phyloP scores from a whole-genome alignment of 768 basidiomycete species.

The Leucocoprinus sp. region DNA sequence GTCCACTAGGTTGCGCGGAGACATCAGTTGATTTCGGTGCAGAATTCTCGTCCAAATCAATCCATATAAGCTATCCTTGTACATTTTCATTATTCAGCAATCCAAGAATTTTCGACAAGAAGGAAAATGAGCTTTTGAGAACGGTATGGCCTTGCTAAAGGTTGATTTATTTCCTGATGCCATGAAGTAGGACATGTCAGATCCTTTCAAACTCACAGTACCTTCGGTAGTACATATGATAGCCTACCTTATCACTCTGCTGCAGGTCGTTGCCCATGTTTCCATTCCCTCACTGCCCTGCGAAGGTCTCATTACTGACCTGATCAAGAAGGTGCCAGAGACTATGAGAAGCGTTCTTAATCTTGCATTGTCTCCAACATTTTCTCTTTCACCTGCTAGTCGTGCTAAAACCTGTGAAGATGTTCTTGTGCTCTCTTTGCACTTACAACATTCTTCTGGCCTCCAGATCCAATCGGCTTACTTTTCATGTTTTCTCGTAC shows the following conservation, averaged over 20 bases:
- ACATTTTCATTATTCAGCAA: constrained; percentile 32
- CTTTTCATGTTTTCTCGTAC: constrained; percentile 5
- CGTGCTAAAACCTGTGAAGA: constrained; percentile 1
- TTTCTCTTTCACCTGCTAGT: background rate
- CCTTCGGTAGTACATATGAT: constrained; percentile 33
- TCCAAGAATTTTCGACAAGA: constrained; percentile 25
- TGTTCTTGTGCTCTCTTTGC: background rate
- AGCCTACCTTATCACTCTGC: constrained; percentile 36
- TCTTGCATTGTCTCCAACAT: constrained; percentile 26
- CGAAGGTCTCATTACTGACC: constrained; percentile 43
- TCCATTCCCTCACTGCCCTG: constrained; percentile 35
- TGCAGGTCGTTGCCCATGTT: constrained; percentile 35
- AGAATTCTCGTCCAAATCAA: constrained; percentile 28
- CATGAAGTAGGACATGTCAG: constrained; percentile 19
- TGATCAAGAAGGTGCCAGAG: constrained; percentile 28
- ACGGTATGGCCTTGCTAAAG: constrained; percentile 19
- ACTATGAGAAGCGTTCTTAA: constrained; percentile 26
- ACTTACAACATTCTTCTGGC: background rate
- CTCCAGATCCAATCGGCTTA: background rate
- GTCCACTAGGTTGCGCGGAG: background rate
- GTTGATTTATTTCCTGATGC: background rate
- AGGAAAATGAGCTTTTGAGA: constrained; percentile 23
- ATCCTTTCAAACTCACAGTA: constrained; percentile 28
- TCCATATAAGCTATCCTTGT: constrained; percentile 28
- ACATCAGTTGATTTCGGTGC: constrained; percentile 9